A percentile compares a stretch with the other conserved stretches of the same genome.
Evolutionary conservation across 2,329 filamentous ascomycete species (phyloP).

Genomic region (Fusarium sp.): DNA sequence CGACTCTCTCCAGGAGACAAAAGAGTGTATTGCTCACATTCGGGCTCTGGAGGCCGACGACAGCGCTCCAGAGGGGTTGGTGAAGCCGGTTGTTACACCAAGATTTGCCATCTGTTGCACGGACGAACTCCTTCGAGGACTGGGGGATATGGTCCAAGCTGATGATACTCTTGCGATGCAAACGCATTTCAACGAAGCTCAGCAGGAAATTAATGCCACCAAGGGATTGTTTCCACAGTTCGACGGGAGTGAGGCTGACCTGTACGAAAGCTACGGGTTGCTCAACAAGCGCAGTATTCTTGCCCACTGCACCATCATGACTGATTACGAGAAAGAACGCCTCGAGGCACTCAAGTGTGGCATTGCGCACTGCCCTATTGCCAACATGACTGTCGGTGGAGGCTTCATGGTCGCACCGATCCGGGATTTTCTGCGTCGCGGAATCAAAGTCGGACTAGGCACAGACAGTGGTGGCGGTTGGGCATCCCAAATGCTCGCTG

Average conservation of each 20-base stretch:
- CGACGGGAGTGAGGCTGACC: conserved; percentile 19
- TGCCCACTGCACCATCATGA: conserved; percentile 29
- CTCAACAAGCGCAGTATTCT: conserved; percentile 24
- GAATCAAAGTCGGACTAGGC: conserved; percentile 17
- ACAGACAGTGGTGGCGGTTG: conserved; percentile 23
- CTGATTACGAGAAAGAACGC: conserved; percentile 10
- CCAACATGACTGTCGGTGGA: conserved; percentile 22
- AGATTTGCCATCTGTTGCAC: conserved; percentile 30
- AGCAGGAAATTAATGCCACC: conserved; percentile 22
- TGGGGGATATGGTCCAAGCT: conserved; percentile 13
- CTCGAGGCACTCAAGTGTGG: background rate
- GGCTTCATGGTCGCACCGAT: conserved; percentile 26
- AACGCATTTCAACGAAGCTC: conserved; percentile 29
- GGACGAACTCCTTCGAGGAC: conserved; percentile 15
- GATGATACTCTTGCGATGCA: conserved; percentile 20
- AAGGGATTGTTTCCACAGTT: conserved; percentile 15
- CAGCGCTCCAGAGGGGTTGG: background rate
- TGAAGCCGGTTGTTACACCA: conserved; percentile 19
- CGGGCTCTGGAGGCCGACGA: background rate
- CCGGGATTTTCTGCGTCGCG: conserved; percentile 12
- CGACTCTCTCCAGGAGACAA: conserved; percentile 11
- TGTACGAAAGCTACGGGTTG: conserved; percentile 15
- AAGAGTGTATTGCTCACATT: conserved; percentile 19
- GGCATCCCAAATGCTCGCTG: conserved; percentile 23
- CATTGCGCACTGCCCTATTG: conserved; percentile 17